A percentile compares a stretch with the other conserved stretches of the same genome.
These are phyloP conservation scores for Aspergillus proliferans DNA, from an alignment of 2,329 filamentous ascomycete species.

Conservation along the genomic window DNA sequence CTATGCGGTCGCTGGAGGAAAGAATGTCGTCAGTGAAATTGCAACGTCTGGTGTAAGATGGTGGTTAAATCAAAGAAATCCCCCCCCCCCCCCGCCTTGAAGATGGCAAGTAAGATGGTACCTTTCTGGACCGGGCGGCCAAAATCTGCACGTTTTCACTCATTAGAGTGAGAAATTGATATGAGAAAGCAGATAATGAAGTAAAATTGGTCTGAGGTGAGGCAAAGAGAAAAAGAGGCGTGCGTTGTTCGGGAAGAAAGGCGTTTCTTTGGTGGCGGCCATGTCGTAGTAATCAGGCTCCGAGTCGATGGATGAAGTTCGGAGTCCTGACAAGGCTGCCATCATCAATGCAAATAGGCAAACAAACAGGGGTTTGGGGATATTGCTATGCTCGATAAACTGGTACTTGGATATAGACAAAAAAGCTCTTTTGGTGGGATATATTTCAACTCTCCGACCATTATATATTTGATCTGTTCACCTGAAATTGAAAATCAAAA, in stretches of 20 bases:
- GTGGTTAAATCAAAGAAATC: slow-evolving; percentile 5
- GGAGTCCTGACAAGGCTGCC: background rate
- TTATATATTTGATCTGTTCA: background rate
- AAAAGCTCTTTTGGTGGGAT: background rate
- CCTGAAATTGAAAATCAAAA: background rate
- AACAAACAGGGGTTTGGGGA: background rate
- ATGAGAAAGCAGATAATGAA: background rate
- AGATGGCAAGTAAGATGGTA: slow-evolving; percentile 7
- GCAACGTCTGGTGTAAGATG: slow-evolving; percentile 1
- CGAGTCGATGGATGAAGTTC: background rate
- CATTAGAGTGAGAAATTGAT: slow-evolving; percentile 18
- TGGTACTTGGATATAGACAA: too few relatives aligned
- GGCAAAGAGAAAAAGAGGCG: slow-evolving; percentile 5
- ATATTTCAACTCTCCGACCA: background rate
- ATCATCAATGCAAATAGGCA: background rate
- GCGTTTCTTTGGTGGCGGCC: slow-evolving; percentile 9
- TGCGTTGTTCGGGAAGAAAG: slow-evolving; percentile 1
- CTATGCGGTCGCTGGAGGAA: slow-evolving; percentile 26
- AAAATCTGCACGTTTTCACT: slow-evolving; percentile 32
- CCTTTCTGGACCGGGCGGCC: slow-evolving; percentile 34
- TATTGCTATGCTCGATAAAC: too few relatives aligned
- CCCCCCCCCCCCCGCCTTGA: slow-evolving; percentile 20
- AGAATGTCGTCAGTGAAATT: slow-evolving; percentile 14
- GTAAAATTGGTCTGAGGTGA: slow-evolving; percentile 1
- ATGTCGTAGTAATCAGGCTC: slow-evolving; percentile 10